These are phyloP conservation scores for Urostyla sp. DNA, from an alignment of 73 alveolate species.

Conservation along the genomic window DNA sequence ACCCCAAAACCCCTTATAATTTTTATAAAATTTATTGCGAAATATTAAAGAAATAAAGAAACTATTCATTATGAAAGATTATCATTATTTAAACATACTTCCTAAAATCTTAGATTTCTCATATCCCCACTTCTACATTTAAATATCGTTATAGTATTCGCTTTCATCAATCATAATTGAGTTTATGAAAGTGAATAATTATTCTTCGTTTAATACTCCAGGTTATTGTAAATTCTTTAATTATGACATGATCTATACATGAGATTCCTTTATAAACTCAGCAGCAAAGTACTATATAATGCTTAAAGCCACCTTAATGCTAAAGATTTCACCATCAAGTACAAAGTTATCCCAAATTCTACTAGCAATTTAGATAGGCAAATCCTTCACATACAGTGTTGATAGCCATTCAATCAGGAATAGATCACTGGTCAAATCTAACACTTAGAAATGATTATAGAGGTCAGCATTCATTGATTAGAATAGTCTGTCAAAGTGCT, in stretches of 20 bases:
- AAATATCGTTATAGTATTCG: slow-evolving; percentile 43
- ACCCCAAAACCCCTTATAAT: too few relatives aligned
- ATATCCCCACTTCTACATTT: slow-evolving; percentile 54
- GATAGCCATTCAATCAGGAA: slow-evolving; percentile 88
- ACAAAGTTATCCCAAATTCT: slow-evolving; percentile 93
- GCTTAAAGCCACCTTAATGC: slow-evolving; percentile 74
- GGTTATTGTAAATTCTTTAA: slow-evolving; percentile 59
- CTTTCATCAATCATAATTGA: slow-evolving; percentile 7
- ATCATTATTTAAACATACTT: slow-evolving; percentile 10
- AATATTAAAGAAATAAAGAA: too few relatives aligned
- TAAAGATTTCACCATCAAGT: slow-evolving; percentile 90
- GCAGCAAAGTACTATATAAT: slow-evolving; percentile 60
- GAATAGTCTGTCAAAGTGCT: slow-evolving; percentile 76
- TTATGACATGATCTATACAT: slow-evolving; percentile 63
- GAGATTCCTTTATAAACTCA: slow-evolving; percentile 58
- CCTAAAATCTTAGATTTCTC: slow-evolving; percentile 53
- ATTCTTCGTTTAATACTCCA: slow-evolving; percentile 62
- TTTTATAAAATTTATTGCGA: too few relatives aligned
- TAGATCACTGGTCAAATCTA: slow-evolving; percentile 78
- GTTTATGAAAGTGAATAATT: slow-evolving; percentile 67
- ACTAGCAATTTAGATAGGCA: slow-evolving; percentile 74
- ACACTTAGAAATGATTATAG: slow-evolving; percentile 75
- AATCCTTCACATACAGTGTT: slow-evolving; percentile 70
- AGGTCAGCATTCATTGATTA: slow-evolving; percentile 77
- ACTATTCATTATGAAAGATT: too few relatives aligned